A percentile compares a stretch with the other conserved stretches of the same genome.
Conservation (phyloP, 2,329 filamentous ascomycete species). For the Phialemonium atrogriseum region DNA sequence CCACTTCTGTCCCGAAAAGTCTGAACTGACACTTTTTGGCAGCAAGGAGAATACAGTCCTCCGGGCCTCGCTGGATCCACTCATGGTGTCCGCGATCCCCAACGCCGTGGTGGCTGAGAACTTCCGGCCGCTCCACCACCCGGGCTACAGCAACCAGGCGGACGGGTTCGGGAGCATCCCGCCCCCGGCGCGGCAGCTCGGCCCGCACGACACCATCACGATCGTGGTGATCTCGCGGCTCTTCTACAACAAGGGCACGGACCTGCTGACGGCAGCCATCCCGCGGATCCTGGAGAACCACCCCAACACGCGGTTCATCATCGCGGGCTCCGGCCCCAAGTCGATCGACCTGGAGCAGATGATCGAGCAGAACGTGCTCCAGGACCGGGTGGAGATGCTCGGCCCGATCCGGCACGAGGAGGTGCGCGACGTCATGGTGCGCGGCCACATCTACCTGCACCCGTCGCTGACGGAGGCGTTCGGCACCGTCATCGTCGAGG, state of each 20-base stretch:
- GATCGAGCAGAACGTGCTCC: constrained; percentile 88
- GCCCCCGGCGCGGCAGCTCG: constrained; percentile 58
- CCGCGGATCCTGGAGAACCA: constrained; percentile 84
- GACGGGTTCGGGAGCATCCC: constrained; percentile 16
- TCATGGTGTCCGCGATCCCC: constrained; percentile 96
- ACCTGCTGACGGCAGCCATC: constrained; percentile 92
- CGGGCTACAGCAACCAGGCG: constrained; percentile 8
- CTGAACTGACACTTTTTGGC: constrained; percentile 11
- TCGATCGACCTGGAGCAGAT: constrained; percentile 97
- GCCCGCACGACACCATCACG: constrained; percentile 80
- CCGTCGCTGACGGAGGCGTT: constrained; percentile 95
- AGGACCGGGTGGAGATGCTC: constrained; percentile 87
- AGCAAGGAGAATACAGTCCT: constrained; percentile 98
- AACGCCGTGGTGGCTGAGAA: constrained; percentile 97
- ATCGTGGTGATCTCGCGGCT: constrained; percentile 96
- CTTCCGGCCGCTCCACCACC: constrained; percentile 63
- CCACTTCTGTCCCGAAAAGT: too few relatives aligned
- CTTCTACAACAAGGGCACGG: constrained; percentile 98
- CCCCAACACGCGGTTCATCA: constrained; percentile 92
- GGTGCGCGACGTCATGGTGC: constrained; percentile 94
- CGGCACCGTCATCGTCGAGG: constrained; percentile 95
- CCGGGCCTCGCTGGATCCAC: constrained; percentile 83
- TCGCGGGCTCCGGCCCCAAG: constrained; percentile 91
- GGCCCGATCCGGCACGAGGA: constrained; percentile 92
- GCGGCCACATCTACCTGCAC: constrained; percentile 93